These are phyloP conservation scores for Dentipellis sp. DNA, from an alignment of 768 basidiomycete species.

Conservation along the genomic window DNA sequence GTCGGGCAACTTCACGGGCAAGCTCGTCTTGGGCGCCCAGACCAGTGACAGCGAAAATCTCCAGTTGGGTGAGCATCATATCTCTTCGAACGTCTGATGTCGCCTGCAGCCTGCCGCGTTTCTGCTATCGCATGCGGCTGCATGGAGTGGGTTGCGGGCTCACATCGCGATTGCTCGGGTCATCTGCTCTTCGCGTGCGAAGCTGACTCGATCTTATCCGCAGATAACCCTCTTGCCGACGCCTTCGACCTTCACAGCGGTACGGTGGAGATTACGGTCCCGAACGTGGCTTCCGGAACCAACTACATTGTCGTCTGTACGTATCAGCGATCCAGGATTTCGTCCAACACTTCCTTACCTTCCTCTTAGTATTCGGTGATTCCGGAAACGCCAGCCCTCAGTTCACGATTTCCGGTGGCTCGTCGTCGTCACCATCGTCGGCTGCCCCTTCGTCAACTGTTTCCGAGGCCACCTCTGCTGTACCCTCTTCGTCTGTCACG, in stretches of 20 bases:
- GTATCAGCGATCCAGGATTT: slow-evolving; percentile 12
- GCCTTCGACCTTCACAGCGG: slow-evolving; percentile 30
- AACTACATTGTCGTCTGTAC: slow-evolving; percentile 34
- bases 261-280: slow-evolving; percentile 27
- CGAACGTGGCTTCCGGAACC: slow-evolving; percentile 22
- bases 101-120: neutral
- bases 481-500: neutral
- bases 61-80: slow-evolving; percentile 34
- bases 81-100: neutral
- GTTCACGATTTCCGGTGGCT: slow-evolving; percentile 24
- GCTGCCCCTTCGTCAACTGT: neutral
- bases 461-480: neutral
- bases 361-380: slow-evolving; percentile 34
- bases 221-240: slow-evolving; percentile 24
- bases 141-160: neutral
- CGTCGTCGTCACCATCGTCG: neutral
- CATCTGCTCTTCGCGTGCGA: neutral
- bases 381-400: slow-evolving; percentile 34
- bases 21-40: slow-evolving; percentile 36
- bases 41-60: slow-evolving; percentile 29
- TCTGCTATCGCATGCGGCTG: neutral
- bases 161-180: neutral
- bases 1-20: slow-evolving; percentile 25
- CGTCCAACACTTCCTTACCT: neutral
- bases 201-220: neutral